phyloP scores from a whole-genome alignment of 345 rosid genomes.

The Nasturtium officinale region DNA sequence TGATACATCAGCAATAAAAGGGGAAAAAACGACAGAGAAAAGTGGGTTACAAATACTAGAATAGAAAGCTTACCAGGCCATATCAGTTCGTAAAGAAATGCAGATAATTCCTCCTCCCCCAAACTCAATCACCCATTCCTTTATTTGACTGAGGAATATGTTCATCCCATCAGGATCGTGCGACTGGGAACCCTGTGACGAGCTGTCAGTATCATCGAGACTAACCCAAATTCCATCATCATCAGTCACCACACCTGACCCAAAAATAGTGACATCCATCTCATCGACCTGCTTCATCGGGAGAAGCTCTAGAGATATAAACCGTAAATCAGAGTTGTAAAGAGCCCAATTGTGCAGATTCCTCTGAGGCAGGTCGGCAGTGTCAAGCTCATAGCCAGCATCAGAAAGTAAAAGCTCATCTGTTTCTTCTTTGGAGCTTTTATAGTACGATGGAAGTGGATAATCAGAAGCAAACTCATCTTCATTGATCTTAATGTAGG shows the following conservation, averaged over 20 bases:
- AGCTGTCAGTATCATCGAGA: slow-evolving; percentile 48
- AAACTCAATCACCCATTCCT: slow-evolving; percentile 88
- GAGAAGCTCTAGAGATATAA: slow-evolving; percentile 80
- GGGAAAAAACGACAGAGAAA: no score
- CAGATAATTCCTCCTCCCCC: slow-evolving; percentile 48
- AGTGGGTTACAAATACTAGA: no score
- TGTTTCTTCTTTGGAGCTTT: slow-evolving; percentile 43
- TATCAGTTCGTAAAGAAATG: slow-evolving; percentile 64
- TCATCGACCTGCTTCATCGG: slow-evolving; percentile 74
- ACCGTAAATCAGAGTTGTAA: slow-evolving; percentile 64
- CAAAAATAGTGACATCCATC: slow-evolving; percentile 76
- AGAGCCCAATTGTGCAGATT: slow-evolving; percentile 83
- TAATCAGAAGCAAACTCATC: no score
- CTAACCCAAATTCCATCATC: slow-evolving; percentile 42
- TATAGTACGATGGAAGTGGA: no score
- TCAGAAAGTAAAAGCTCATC: not conserved
- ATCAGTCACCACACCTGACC: slow-evolving; percentile 62
- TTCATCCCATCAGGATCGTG: slow-evolving; percentile 50
- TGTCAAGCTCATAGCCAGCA: no score
- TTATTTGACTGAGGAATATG: slow-evolving; percentile 65
- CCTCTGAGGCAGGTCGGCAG: slow-evolving; percentile 54
- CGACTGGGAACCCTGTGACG: slow-evolving; percentile 41
- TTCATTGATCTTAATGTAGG: no score
- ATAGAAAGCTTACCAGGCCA: slow-evolving; percentile 64
- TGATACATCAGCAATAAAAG: no score